Percentiles rank a stretch among this genome's conserved stretches.
These are phyloP conservation scores for Zymoseptoria tritici DNA, from an alignment of 2,329 filamentous ascomycete species.

Conservation along the genomic window DNA sequence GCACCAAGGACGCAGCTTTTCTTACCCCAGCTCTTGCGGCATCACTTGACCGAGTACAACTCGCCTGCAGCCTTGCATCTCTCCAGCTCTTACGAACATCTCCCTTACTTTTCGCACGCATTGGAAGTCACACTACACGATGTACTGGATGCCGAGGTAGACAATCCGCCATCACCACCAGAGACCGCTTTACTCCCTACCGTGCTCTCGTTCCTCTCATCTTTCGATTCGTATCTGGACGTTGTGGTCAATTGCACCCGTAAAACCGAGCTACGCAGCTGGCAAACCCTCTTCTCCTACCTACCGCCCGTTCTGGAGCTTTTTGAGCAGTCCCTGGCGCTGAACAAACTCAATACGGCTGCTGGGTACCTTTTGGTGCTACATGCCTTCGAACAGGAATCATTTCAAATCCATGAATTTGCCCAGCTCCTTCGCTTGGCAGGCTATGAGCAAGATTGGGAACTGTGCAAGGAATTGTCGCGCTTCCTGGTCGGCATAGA, in stretches of 20 bases:
- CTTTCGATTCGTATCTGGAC: slow-evolving; percentile 73
- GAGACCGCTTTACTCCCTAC: slow-evolving; percentile 45
- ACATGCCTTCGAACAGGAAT: slow-evolving; percentile 59
- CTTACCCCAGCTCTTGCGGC: slow-evolving; percentile 76
- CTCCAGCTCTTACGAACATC: slow-evolving; percentile 73
- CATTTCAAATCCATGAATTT: slow-evolving; percentile 55
- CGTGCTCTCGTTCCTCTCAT: slow-evolving; percentile 47
- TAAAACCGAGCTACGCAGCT: slow-evolving; percentile 91
- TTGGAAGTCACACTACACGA: slow-evolving; percentile 88
- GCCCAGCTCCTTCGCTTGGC: slow-evolving; percentile 74
- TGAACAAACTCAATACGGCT: slow-evolving; percentile 85
- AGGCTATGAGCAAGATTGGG: slow-evolving; percentile 82
- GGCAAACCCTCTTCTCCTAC: slow-evolving; percentile 88
- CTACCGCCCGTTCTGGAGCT: slow-evolving; percentile 83
- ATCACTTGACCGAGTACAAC: slow-evolving; percentile 68
- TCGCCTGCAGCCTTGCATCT: slow-evolving; percentile 74
- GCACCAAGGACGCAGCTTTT: slow-evolving; percentile 89
- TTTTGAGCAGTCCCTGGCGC: slow-evolving; percentile 83
- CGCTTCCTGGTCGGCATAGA: slow-evolving; percentile 93
- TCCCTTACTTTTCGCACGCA: slow-evolving; percentile 89
- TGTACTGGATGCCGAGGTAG: slow-evolving; percentile 90
- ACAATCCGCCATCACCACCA: slow-evolving; percentile 44
- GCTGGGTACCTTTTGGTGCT: slow-evolving; percentile 93
- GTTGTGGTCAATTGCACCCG: slow-evolving; percentile 95
- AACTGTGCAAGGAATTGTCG: slow-evolving; percentile 88